Percentiles rank a stretch among this genome's conserved stretches.
phyloP scores from a whole-genome alignment of 1,284 basidiomycete genomes.

The Puccinia novopanici region DNA sequence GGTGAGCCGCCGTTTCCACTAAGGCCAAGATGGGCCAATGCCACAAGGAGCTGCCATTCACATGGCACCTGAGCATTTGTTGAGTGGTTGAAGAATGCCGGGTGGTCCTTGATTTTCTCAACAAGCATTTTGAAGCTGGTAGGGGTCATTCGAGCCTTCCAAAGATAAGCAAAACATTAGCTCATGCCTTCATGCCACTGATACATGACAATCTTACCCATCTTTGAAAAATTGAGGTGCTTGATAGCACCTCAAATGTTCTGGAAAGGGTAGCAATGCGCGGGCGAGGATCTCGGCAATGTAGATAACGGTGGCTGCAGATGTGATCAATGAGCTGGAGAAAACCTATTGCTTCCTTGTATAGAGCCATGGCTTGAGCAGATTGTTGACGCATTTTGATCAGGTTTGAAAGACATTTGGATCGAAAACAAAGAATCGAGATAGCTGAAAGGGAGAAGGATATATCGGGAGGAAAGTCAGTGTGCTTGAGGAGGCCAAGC shows the following conservation, averaged over 20 bases:
- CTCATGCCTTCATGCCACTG: background rate
- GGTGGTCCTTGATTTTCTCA: background rate
- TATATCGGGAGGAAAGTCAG: too few relatives aligned
- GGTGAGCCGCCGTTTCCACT: constrained; percentile 6
- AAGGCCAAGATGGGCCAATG: constrained; percentile 2
- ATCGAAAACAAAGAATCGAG: too few relatives aligned
- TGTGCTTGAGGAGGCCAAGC: background rate
- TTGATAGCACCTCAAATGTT: background rate
- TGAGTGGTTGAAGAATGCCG: constrained; percentile 15
- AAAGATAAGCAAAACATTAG: background rate
- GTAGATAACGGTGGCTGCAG: background rate
- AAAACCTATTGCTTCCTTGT: background rate
- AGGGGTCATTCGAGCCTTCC: background rate
- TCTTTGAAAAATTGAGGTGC: background rate
- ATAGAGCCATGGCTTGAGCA: background rate
- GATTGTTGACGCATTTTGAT: background rate
- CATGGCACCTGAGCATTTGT: background rate
- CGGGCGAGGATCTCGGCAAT: background rate
- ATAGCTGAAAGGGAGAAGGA: too few relatives aligned
- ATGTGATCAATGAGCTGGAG: background rate
- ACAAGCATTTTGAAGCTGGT: background rate
- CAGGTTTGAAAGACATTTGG: background rate
- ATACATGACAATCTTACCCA: background rate
- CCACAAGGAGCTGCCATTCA: constrained; percentile 12
- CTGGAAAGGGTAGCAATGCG: background rate